phyloP scores from a whole-genome alignment of 495 filamentous ascomycete genomes.

The Glonium stellatum region DNA sequence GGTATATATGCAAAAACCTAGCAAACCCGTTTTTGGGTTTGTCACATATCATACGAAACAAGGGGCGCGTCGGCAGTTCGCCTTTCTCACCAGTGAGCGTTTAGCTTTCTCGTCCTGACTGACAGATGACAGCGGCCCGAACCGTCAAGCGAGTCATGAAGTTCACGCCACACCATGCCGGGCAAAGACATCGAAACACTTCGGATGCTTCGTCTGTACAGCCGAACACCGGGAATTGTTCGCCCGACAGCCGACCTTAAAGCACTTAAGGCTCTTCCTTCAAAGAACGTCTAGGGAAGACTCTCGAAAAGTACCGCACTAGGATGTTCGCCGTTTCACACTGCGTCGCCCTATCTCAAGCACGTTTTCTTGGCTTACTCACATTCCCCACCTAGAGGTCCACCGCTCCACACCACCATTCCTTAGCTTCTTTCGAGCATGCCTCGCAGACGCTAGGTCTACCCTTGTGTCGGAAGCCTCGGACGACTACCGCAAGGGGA shows the following conservation, averaged over 20 bases:
- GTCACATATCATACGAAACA: too few relatives aligned
- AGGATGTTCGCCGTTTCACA: too few relatives aligned
- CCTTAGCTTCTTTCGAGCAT: background rate
- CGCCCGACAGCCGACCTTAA: background rate
- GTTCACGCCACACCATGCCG: background rate
- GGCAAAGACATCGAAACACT: background rate
- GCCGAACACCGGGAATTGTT: too few relatives aligned
- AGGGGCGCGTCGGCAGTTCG: too few relatives aligned
- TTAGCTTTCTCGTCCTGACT: background rate
- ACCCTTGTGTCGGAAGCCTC: background rate
- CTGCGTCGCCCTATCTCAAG: too few relatives aligned
- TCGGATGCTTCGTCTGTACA: background rate
- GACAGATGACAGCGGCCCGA: background rate
- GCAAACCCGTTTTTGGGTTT: too few relatives aligned
- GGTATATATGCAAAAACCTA: too few relatives aligned
- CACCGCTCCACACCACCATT: background rate
- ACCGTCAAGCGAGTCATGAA: background rate
- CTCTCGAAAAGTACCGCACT: too few relatives aligned
- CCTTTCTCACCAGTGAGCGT: background rate
- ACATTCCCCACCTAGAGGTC: background rate
- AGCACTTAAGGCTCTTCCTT: background rate
- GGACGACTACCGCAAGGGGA: background rate
- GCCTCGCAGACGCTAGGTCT: background rate
- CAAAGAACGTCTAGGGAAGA: background rate
- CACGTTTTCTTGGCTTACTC: background rate